Percentiles rank a stretch among this genome's conserved stretches.
These are phyloP conservation scores for Sambucus nigra DNA, from an alignment of 129 eudicot genomes.

Conservation along the genomic window DNA sequence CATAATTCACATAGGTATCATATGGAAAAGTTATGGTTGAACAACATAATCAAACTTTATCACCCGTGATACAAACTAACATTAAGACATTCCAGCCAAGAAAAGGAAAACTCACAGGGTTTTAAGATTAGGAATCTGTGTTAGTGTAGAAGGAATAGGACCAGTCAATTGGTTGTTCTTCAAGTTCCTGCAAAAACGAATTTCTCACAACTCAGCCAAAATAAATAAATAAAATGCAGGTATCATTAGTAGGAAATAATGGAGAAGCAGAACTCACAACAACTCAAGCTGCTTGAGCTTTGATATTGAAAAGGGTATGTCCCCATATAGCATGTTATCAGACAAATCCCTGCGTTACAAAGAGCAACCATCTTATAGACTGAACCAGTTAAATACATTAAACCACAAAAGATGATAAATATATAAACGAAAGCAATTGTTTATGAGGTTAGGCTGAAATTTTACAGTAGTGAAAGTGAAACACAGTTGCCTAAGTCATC, in stretches of 20 bases:
- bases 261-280: slow-evolving; percentile 34
- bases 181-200: slow-evolving; percentile 43
- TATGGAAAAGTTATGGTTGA: too few relatives aligned
- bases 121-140: slow-evolving; percentile 86
- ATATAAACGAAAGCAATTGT: background rate
- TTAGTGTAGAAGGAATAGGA: slow-evolving; percentile 74
- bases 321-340: slow-evolving; percentile 61
- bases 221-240: background rate
- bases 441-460: background rate
- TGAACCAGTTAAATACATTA: background rate
- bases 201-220: background rate
- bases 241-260: background rate
- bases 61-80: too few relatives aligned
- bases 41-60: too few relatives aligned
- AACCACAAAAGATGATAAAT: background rate
- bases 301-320: slow-evolving; percentile 72
- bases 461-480: slow-evolving; percentile 44
- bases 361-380: background rate
- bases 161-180: slow-evolving; percentile 76
- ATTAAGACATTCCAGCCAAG: background rate
- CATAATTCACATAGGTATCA: too few relatives aligned
- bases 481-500: slow-evolving; percentile 80
- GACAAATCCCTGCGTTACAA: slow-evolving; percentile 57
- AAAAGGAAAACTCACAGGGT: slow-evolving; percentile 44
- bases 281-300: slow-evolving; percentile 70